Conservation (phyloP, 495 filamentous ascomycete species). For the Hyaloscypha hepaticicola region DNA sequence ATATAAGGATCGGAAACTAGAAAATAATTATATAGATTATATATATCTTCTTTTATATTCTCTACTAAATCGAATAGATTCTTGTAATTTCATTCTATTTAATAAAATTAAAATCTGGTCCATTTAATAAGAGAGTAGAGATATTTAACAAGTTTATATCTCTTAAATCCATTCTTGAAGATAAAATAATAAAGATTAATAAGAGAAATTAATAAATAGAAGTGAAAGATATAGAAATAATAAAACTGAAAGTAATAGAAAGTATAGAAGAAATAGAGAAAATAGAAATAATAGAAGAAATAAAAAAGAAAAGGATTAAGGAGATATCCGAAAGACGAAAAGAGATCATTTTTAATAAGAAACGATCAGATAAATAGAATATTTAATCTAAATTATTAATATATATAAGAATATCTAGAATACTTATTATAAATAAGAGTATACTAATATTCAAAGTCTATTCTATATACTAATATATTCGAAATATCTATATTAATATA, state of each 20-base stretch:
- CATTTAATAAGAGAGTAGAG: conserved; percentile 7
- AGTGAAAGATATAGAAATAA: too few species aligned
- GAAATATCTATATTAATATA: conserved; percentile 6
- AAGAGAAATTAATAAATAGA: conserved; percentile 6
- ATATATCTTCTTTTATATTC: neutral
- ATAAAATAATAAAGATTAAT: conserved; percentile 10
- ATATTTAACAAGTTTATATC: neutral
- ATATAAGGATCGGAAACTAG: neutral
- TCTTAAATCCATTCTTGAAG: neutral
- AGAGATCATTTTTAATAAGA: conserved; percentile 8
- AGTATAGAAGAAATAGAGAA: too few species aligned
- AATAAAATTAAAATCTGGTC: neutral
- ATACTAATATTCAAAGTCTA: conserved; percentile 13
- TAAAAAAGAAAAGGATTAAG: conserved; percentile 13
- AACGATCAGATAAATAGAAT: neutral
- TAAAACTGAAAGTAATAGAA: too few species aligned
- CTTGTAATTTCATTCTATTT: conserved; percentile 16
- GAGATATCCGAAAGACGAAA: conserved; percentile 13
- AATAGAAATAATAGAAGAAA: conserved; percentile 6
- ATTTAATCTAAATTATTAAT: neutral
- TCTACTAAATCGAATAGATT: conserved; percentile 10
- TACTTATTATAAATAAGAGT: conserved; percentile 18
- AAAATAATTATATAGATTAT: conserved; percentile 10
- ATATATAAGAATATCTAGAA: conserved; percentile 18
- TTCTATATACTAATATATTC: too few species aligned